phyloP scores from a whole-genome alignment of 2,329 filamentous ascomycete species.

The Monosporascus sp. region DNA sequence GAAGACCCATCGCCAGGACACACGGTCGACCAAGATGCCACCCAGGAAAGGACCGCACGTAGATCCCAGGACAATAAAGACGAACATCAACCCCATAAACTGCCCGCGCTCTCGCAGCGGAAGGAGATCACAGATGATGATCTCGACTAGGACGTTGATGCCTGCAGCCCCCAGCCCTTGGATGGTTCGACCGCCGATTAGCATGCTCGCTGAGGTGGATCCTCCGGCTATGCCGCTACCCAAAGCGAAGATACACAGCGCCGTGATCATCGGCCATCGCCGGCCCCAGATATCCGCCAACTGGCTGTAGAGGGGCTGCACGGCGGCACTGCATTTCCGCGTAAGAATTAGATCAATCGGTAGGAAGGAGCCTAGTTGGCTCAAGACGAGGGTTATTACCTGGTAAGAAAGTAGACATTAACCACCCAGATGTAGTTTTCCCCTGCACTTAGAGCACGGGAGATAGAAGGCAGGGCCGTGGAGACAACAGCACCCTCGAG shows the following conservation, averaged over 20 bases:
- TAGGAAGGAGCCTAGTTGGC: constrained; percentile 9
- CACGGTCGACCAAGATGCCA: not conserved
- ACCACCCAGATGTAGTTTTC: constrained; percentile 12
- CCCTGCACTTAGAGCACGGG: constrained; percentile 5
- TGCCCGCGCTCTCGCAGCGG: constrained; percentile 38
- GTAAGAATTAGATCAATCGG: too few relatives aligned
- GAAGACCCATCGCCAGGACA: not conserved
- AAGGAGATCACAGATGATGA: constrained; percentile 42
- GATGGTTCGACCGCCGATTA: constrained; percentile 34
- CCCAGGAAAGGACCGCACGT: not conserved
- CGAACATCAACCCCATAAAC: constrained; percentile 27
- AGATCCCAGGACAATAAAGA: constrained; percentile 3
- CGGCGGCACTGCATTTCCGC: constrained; percentile 14
- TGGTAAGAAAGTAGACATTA: constrained; percentile 14
- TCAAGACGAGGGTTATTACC: constrained; percentile 2
- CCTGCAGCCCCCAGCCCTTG: constrained; percentile 37
- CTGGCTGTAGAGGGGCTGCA: constrained; percentile 40
- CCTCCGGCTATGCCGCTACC: constrained; percentile 40
- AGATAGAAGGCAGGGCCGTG: constrained; percentile 9
- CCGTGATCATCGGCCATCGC: constrained; percentile 27
- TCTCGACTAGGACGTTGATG: constrained; percentile 36
- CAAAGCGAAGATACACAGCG: constrained; percentile 36
- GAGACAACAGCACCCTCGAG: constrained; percentile 11
- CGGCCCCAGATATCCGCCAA: constrained; percentile 41
- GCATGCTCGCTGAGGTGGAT: constrained; percentile 28